phyloP scores from a whole-genome alignment of 768 basidiomycete genomes.

The Amanita inopinata region DNA sequence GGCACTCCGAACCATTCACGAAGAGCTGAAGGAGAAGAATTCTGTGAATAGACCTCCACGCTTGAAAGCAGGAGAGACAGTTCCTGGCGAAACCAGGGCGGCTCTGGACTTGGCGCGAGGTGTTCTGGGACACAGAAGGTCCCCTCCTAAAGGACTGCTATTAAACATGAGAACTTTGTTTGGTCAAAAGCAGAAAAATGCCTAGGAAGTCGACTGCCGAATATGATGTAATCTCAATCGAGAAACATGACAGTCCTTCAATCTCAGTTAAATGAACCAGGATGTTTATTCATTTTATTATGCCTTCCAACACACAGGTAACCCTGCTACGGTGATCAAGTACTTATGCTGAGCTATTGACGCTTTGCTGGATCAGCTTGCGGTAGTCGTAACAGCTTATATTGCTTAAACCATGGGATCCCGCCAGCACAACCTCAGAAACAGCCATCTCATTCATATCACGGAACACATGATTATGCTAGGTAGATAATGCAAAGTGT shows the following conservation, averaged over 20 bases:
- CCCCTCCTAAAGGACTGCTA: constrained; percentile 16
- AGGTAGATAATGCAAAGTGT: no score
- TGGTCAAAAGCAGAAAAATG: constrained; percentile 20
- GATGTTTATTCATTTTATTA: no score
- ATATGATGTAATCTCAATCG: constrained; percentile 36
- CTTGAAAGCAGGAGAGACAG: constrained; percentile 42
- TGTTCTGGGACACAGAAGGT: constrained; percentile 26
- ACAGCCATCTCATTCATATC: no score
- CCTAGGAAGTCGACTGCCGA: background rate
- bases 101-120: constrained; percentile 49
- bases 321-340: no score
- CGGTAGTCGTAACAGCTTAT: no score
- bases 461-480: no score
- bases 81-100: constrained; percentile 47
- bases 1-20: constrained; percentile 34
- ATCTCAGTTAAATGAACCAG: no score
- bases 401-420: no score
- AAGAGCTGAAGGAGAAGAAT: constrained; percentile 31
- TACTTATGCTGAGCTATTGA: no score
- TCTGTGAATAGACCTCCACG: constrained; percentile 20
- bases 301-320: no score
- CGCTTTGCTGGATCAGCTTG: no score
- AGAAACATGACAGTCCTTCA: constrained; percentile 36
- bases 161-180: constrained; percentile 24
- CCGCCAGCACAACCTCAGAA: no score